Conservation (phyloP, 495 filamentous ascomycete species). For the Lasiosphaeria ovina region DNA sequence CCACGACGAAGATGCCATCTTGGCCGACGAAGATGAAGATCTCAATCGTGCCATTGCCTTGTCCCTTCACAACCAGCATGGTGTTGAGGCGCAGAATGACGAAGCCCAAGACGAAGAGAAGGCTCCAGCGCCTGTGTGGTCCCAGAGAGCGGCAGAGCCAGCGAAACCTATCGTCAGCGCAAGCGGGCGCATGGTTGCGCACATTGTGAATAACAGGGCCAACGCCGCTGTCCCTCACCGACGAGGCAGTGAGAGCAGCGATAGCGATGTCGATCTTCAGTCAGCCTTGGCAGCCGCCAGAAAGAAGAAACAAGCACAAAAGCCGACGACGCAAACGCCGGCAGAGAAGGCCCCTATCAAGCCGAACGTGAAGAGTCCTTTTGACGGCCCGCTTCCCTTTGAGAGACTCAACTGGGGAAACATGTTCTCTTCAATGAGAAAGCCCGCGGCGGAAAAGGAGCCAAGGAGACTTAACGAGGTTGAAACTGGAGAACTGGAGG, state of each 20-base stretch:
- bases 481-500: conserved; percentile 28
- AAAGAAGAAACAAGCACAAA: conserved; percentile 37
- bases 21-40: conserved; percentile 70
- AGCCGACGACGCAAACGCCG: conserved; percentile 19
- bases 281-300: conserved; percentile 53
- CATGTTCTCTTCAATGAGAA: conserved; percentile 51
- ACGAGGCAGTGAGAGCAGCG: conserved; percentile 48
- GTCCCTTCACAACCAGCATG: conserved; percentile 60
- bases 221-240: conserved; percentile 51
- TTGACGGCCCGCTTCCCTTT: conserved; percentile 84
- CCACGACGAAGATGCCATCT: conserved; percentile 31
- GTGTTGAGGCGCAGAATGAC: conserved; percentile 32
- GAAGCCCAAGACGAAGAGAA: conserved; percentile 48
- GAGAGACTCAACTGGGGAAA: conserved; percentile 74
- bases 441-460: conserved; percentile 33
- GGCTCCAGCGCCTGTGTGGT: conserved; percentile 49
- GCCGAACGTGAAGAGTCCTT: conserved; percentile 49
- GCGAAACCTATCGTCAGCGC: conserved; percentile 51
- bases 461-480: conserved; percentile 15
- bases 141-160: conserved; percentile 53
- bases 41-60: conserved; percentile 78
- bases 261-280: conserved; percentile 63
- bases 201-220: conserved; percentile 61
- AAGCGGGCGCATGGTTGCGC: conserved; percentile 58
- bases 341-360: conserved; percentile 27